Conservation (phyloP, 192 early-diverging fungal species). For the Haplosporangium gracile region DNA sequence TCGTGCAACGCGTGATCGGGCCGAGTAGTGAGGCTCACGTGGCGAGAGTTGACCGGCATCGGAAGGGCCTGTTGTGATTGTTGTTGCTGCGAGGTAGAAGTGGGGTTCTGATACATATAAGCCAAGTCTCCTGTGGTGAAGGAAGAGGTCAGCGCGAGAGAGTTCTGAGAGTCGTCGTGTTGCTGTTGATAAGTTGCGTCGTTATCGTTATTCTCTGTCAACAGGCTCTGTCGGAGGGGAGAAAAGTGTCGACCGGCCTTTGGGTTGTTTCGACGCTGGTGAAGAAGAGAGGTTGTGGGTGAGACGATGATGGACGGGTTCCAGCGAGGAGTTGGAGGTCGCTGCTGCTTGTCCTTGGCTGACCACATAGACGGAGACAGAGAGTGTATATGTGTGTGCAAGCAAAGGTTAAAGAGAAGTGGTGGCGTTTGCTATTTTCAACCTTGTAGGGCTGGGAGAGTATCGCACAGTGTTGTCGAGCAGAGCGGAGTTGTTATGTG, state of each 20-base stretch:
- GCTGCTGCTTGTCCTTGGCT: neutral
- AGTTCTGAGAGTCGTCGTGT: neutral
- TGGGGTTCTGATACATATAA: no score
- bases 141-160: neutral
- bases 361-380: neutral
- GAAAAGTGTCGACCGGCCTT: neutral
- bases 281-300: neutral
- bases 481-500: no score
- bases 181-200: neutral
- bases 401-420: neutral
- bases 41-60: neutral
- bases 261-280: neutral
- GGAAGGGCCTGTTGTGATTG: neutral
- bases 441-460: neutral
- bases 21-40: neutral
- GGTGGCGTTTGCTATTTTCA: neutral
- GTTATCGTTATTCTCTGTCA: neutral
- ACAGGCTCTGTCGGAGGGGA: neutral
- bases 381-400: neutral
- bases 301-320: neutral
- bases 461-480: neutral
- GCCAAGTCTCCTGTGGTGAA: no score
- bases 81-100: neutral
- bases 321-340: neutral
- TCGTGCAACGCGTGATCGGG: neutral